Conservation (phyloP, 768 basidiomycete species). For the Amanita rubescens region DNA sequence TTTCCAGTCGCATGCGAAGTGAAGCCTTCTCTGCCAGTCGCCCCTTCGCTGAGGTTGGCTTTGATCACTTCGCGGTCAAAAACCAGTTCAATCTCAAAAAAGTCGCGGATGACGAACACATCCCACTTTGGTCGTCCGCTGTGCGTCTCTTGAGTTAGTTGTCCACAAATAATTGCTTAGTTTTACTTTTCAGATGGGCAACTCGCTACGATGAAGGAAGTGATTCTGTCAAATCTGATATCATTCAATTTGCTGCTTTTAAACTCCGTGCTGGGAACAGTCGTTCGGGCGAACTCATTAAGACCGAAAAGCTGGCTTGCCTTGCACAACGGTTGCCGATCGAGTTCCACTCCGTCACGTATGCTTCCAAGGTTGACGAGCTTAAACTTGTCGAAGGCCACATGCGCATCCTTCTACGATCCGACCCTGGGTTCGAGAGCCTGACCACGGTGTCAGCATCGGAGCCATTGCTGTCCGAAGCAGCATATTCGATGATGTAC, state of each 20-base stretch:
- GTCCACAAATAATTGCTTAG: conserved; percentile 2
- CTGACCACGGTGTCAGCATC: conserved; percentile 17
- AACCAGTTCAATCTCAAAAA: background rate
- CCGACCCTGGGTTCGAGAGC: conserved; percentile 10
- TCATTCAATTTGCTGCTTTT: conserved; percentile 1
- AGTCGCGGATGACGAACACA: background rate
- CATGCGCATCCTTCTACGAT: conserved; percentile 9
- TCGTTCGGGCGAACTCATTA: background rate
- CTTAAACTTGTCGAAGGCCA: conserved; percentile 13
- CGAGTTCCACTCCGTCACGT: background rate
- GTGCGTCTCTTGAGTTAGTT: background rate
- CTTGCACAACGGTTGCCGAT: conserved; percentile 1
- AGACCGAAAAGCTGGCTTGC: background rate
- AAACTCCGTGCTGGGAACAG: background rate
- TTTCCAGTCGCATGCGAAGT: background rate
- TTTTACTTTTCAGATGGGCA: conserved; percentile 1
- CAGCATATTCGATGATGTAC: conserved; percentile 14
- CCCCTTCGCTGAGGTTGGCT: background rate
- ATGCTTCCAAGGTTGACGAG: background rate
- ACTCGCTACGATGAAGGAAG: background rate
- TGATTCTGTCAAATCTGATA: background rate
- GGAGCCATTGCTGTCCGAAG: conserved; percentile 22
- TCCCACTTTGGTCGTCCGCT: conserved; percentile 2
- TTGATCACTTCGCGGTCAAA: background rate
- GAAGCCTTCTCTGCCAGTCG: background rate